Conservation (phyloP, 2,329 filamentous ascomycete genomes). For the Periconia digitata region DNA sequence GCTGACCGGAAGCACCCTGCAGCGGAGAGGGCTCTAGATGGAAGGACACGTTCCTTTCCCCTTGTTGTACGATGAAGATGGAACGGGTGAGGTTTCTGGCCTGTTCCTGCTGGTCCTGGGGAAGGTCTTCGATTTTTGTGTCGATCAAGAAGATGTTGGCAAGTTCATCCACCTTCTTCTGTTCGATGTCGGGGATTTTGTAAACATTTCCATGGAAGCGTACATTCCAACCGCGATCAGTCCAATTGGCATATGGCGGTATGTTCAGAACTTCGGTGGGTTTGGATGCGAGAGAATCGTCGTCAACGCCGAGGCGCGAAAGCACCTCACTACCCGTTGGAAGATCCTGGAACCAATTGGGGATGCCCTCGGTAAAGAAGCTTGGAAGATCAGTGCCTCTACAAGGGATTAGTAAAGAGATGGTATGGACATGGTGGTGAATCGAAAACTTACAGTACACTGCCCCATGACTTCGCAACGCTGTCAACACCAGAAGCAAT, state of each 20-base stretch:
- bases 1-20: constrained; percentile 55
- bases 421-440: background rate
- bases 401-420: background rate
- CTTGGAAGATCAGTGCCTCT: constrained; percentile 36
- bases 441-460: constrained; percentile 19
- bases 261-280: constrained; percentile 73
- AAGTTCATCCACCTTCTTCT: constrained; percentile 66
- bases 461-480: constrained; percentile 33
- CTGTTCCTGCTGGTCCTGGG: constrained; percentile 62
- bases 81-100: constrained; percentile 72
- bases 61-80: constrained; percentile 77
- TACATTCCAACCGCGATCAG: constrained; percentile 73
- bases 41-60: constrained; percentile 63
- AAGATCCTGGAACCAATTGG: constrained; percentile 61
- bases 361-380: constrained; percentile 51
- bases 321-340: constrained; percentile 64
- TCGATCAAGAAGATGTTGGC: constrained; percentile 72
- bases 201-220: constrained; percentile 80
- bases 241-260: constrained; percentile 72
- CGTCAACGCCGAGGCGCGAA: constrained; percentile 62
- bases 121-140: constrained; percentile 62
- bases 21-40: constrained; percentile 61
- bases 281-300: constrained; percentile 60
- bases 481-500: constrained; percentile 35
- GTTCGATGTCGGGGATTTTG: constrained; percentile 70